These are phyloP conservation scores for Rhynchospora pubera DNA, from an alignment of 176 grass and related monocot species.

Conservation along the genomic window DNA sequence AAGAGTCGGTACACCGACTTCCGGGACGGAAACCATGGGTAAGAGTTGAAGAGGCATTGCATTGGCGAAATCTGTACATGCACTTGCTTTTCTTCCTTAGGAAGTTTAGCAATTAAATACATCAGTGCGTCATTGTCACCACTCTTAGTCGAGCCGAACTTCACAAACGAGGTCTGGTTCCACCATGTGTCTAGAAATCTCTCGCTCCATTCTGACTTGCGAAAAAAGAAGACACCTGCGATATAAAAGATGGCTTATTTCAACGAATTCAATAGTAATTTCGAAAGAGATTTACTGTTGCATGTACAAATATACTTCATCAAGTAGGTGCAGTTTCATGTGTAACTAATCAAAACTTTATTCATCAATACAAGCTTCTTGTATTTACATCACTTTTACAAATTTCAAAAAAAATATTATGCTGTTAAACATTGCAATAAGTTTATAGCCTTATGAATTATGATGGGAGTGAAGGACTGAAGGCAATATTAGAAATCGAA, in stretches of 20 bases:
- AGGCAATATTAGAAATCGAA: no score
- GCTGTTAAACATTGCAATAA: no score
- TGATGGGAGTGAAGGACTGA: no score
- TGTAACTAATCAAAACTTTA: no score
- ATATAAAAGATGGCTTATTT: not conserved
- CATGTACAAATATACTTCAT: not conserved
- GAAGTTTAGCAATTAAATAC: conserved; percentile 41
- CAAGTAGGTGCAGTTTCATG: not conserved
- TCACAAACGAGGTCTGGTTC: conserved; percentile 81
- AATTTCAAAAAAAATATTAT: no score
- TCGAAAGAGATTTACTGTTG: not conserved
- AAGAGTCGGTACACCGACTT: conserved; percentile 48
- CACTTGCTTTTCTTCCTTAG: conserved; percentile 38
- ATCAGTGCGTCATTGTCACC: conserved; percentile 78
- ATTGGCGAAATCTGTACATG: conserved; percentile 54
- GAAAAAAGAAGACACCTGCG: conserved; percentile 68
- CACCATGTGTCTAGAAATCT: conserved; percentile 69
- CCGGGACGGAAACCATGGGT: conserved; percentile 54
- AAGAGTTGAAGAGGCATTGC: conserved; percentile 94
- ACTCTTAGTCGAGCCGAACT: conserved; percentile 61
- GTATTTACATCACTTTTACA: no score
- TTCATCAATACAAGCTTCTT: no score
- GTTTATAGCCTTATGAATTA: no score
- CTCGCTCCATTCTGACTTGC: conserved; percentile 64
- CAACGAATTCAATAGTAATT: no score